Base-by-base conservation (phyloP, 1,284 basidiomycete species). In the Papiliotrema laurentii region DNA sequence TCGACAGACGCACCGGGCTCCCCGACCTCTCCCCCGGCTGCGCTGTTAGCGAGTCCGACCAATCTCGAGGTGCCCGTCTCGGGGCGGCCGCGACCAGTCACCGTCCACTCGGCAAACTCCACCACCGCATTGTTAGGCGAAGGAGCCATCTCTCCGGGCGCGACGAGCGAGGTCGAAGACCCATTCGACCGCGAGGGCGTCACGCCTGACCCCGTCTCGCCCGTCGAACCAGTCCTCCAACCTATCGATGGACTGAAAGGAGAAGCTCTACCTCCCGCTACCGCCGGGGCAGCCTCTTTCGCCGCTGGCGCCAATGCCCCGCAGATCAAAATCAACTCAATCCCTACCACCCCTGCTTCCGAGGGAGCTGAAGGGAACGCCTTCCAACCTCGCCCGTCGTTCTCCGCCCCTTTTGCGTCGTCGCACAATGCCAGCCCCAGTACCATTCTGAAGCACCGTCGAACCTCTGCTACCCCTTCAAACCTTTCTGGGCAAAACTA, bases 311-410 rank as follows among this genome's bases (percentile, higher is more conserved):
- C 40, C n/a, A 10, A 5, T 24, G 28, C 43, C 5, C 53, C 53
- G 13, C 38, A 51, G 27, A 55, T 55, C 34, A 35, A 48, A 14
- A 21, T 55, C 47, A 55, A 51, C 42, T 48, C 49, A n/a, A 46
- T 45, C 24, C 45, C 52, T 18, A 46, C 26, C 48, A 24, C 45
- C n/a, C 31, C 31, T 33, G 21, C 43, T 13, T 54, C 57, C 31
- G 50, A 42, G 22, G 31, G 34, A 7, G 31, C 43, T 13, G 18
- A 48, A 13, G 30, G 30, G 10, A 21, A 50, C 22, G 25, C 53
- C 1, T 58, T 54, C 41, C 24, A 31, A n/a, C 28, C 45, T 24
- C 24, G 27, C 14, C 31, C 36, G 3, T 27, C 39, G 2, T 44
- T 45, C 36, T 19, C 45, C 27, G 24, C 33, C 3, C 43, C 50